A percentile compares a stretch with the other conserved stretches of the same genome.
Conservation (phyloP, 805 yeast genomes). For the Cyberlindnera samutprakarnensis region DNA sequence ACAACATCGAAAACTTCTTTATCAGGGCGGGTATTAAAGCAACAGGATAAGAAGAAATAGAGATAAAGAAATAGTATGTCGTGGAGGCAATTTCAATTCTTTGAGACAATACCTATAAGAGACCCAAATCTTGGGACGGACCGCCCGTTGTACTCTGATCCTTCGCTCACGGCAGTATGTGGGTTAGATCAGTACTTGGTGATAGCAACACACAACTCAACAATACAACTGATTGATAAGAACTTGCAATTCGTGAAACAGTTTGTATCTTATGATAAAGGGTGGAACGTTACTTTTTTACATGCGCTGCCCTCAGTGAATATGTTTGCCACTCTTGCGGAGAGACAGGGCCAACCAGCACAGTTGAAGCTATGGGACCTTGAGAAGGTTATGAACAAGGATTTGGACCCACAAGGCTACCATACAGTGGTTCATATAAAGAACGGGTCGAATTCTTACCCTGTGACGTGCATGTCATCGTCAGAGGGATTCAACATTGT, state of each 20-base stretch:
- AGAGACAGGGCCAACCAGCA: constrained; percentile 63
- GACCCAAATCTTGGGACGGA: constrained; percentile 69
- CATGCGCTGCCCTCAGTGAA: constrained; percentile 39
- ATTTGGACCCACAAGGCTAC: constrained; percentile 34
- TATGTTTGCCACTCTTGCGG: constrained; percentile 65
- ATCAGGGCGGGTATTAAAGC: no score
- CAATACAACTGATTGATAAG: constrained; percentile 48
- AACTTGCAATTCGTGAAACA: constrained; percentile 38
- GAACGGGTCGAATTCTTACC: constrained; percentile 72
- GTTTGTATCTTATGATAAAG: constrained; percentile 60
- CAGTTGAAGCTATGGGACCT: constrained; percentile 70
- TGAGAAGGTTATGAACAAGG: constrained; percentile 32
- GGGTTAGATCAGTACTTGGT: constrained; percentile 50
- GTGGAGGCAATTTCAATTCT: constrained; percentile 85
- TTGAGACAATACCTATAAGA: constrained; percentile 71
- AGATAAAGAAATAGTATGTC: no score
- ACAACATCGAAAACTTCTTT: no score
- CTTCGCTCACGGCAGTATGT: constrained; percentile 56
- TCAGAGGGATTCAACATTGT: constrained; percentile 51
- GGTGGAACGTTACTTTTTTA: constrained; percentile 56
- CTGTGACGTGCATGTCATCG: constrained; percentile 58
- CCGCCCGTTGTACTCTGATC: constrained; percentile 71
- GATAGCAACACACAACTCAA: constrained; percentile 47
- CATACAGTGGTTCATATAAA: constrained; percentile 55
- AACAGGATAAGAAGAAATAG: no score